Evolutionary conservation across 495 filamentous ascomycete species (phyloP).

Genomic region (Evansstolkia leycettana): DNA sequence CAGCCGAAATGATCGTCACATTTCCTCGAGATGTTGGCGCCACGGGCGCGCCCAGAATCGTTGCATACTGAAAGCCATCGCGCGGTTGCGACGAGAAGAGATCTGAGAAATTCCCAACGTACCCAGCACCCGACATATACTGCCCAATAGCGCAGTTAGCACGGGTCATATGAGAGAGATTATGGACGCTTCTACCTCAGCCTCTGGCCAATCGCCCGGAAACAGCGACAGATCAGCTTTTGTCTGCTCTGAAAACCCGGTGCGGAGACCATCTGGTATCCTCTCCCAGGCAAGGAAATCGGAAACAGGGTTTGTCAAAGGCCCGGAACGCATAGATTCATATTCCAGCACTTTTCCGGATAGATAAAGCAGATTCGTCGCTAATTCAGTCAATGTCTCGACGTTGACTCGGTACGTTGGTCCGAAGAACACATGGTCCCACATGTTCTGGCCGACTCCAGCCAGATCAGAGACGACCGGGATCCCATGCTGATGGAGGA

Average conservation of each 20-base stretch:
- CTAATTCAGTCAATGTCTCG: conserved; percentile 17
- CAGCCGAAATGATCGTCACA: conserved; percentile 34
- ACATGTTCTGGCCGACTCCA: conserved; percentile 41
- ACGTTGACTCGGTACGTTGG: conserved; percentile 26
- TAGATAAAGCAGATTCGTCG: conserved; percentile 7
- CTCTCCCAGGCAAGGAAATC: conserved; percentile 42
- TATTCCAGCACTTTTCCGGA: conserved; percentile 4
- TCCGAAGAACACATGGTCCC: conserved; percentile 30
- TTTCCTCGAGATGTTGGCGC: conserved; percentile 39
- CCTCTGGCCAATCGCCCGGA: conserved; percentile 45
- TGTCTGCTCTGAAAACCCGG: conserved; percentile 9
- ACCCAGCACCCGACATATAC: conserved; percentile 24
- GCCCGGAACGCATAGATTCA: conserved; percentile 12
- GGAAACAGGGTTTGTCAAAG: conserved; percentile 27
- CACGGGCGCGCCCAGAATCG: conserved; percentile 26
- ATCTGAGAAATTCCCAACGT: conserved; percentile 29
- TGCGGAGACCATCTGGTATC: conserved; percentile 11
- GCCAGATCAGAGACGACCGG: conserved; percentile 27
- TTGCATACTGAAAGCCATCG: conserved; percentile 34
- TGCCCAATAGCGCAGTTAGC: conserved; percentile 9
- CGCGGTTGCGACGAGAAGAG: conserved; percentile 21
- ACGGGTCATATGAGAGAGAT: conserved; percentile 5
- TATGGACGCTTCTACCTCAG: conserved; percentile 26
- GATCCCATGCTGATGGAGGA: conserved; percentile 20
- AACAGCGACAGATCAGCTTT: conserved; percentile 24